Conservation (phyloP, 2,329 filamentous ascomycete genomes). For the Colletotrichum somersetense region DNA sequence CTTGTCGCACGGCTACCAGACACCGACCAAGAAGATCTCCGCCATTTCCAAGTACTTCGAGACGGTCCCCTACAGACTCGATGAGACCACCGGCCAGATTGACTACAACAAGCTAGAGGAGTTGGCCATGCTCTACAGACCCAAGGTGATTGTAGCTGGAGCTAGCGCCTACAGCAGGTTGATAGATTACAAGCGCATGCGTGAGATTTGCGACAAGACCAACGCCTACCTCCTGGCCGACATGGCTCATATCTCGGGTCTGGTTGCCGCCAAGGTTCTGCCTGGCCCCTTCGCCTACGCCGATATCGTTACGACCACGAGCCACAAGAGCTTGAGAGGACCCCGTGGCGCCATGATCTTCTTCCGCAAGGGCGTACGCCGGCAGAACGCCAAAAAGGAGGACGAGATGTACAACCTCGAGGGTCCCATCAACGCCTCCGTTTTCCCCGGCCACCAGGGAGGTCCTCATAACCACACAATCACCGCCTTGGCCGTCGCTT, state of each 20-base stretch:
- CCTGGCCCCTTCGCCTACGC: conserved; percentile 90
- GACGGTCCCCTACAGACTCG: conserved; percentile 92
- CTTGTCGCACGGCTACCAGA: conserved; percentile 97
- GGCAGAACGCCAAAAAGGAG: conserved; percentile 85
- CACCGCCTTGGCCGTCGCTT: conserved; percentile 90
- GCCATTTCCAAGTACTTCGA: conserved; percentile 99
- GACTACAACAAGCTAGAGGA: conserved; percentile 95
- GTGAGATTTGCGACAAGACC: conserved; percentile 89
- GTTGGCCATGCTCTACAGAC: conserved; percentile 87
- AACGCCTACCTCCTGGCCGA: conserved; percentile 94
- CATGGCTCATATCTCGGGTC: conserved; percentile 96
- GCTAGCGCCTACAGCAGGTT: conserved; percentile 96
- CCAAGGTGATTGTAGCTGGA: conserved; percentile 95
- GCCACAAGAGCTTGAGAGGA: conserved; percentile 96
- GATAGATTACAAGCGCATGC: conserved; percentile 95
- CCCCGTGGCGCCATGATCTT: conserved; percentile 98
- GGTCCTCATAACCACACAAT: conserved; percentile 99
- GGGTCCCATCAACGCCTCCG: conserved; percentile 91
- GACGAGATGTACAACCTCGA: conserved; percentile 92
- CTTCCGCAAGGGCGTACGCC: conserved; percentile 92
- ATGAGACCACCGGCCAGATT: conserved; percentile 91
- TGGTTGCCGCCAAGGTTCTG: conserved; percentile 92
- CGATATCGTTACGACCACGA: conserved; percentile 97
- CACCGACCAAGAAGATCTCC: conserved; percentile 94
- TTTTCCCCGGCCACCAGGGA: conserved; percentile 98